A percentile compares a stretch with the other conserved stretches of the same genome.
Evolutionary conservation across 768 basidiomycete species (phyloP).

Genomic region (Lentinula sp.): DNA sequence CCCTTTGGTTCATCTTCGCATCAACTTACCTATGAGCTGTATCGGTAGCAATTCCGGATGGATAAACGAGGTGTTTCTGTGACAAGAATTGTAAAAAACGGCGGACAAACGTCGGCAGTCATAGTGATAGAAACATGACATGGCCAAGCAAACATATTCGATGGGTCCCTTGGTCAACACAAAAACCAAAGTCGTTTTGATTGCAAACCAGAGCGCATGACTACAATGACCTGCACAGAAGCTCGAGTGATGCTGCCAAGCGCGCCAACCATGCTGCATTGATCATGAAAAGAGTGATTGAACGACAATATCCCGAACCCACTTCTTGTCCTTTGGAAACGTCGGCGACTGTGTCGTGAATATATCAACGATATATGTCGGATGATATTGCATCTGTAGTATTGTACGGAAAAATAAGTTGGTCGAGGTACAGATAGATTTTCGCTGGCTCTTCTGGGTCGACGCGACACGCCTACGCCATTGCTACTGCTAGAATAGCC

Average conservation of each 20-base stretch:
- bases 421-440: too few relatives aligned
- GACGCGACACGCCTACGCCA: too few relatives aligned
- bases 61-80: background rate
- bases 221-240: background rate
- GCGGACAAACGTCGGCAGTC: background rate
- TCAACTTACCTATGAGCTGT: background rate
- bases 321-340: background rate
- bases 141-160: background rate
- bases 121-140: background rate
- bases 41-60: background rate
- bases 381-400: too few relatives aligned
- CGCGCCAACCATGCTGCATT: background rate
- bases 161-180: background rate
- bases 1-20: constrained; percentile 2
- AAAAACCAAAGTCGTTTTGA: background rate
- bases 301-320: background rate
- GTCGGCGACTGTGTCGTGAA: too few relatives aligned
- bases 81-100: background rate
- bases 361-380: too few relatives aligned
- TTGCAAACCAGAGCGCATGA: background rate
- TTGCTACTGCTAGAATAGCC: too few relatives aligned
- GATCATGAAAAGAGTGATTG: background rate
- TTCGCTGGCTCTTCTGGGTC: too few relatives aligned
- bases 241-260: background rate
- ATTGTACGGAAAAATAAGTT: too few relatives aligned